Conservation (phyloP, 176 grass and related monocot species). For the Zoysia pacifica region DNA sequence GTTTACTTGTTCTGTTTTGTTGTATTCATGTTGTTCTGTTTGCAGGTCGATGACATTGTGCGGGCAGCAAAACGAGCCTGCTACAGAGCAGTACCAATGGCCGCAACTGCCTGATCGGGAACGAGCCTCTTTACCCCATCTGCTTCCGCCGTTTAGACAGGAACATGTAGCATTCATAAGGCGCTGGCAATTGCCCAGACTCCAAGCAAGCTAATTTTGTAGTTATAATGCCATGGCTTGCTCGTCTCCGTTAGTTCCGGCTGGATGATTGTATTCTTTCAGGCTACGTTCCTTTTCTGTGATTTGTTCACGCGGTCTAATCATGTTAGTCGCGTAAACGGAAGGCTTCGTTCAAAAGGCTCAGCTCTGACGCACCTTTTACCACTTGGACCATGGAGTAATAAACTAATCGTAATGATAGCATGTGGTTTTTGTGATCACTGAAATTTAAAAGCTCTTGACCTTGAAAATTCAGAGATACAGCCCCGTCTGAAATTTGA, state of each 20-base stretch:
- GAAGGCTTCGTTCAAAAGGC: background rate
- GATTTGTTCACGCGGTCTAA: conserved; percentile 18
- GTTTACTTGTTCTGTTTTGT: background rate
- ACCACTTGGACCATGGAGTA: background rate
- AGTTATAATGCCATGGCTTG: conserved; percentile 22
- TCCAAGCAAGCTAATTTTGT: conserved; percentile 53
- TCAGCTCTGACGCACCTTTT: background rate
- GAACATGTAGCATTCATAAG: conserved; percentile 48
- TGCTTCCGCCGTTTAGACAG: background rate
- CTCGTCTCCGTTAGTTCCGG: conserved; percentile 20
- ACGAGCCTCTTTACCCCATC: background rate
- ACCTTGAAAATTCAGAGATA: background rate
- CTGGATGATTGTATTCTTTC: conserved; percentile 28
- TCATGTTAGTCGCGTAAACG: conserved; percentile 4
- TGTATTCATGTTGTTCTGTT: background rate
- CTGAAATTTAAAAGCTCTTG: background rate
- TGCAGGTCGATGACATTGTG: conserved; percentile 88
- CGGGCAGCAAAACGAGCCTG: conserved; percentile 85
- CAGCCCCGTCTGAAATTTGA: background rate
- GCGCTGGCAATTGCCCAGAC: conserved; percentile 41
- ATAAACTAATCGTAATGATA: background rate
- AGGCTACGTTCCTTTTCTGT: background rate
- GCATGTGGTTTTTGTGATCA: too few species aligned
- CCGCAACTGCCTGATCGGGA: conserved; percentile 66
- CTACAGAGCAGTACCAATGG: conserved; percentile 75